A percentile compares a stretch with the other conserved stretches of the same genome.
Evolutionary conservation across 306 rosid species (phyloP).

Genomic region (Ormosia semicastrata): DNA sequence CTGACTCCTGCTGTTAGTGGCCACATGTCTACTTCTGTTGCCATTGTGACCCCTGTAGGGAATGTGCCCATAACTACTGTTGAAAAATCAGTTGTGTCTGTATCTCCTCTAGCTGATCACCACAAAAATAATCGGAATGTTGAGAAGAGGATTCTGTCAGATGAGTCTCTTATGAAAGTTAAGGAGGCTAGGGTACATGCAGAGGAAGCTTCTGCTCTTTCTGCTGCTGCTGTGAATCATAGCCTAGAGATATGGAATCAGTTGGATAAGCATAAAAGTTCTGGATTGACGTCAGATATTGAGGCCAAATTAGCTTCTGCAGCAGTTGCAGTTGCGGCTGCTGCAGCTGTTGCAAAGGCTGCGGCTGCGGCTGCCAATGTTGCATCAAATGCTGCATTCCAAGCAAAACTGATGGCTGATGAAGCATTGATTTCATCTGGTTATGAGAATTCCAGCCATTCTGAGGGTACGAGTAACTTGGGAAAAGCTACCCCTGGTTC

Average conservation of each 20-base stretch:
- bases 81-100: slow-evolving; percentile 46
- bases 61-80: slow-evolving; percentile 44
- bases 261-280: slow-evolving; percentile 68
- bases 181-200: slow-evolving; percentile 85
- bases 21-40: slow-evolving; percentile 44
- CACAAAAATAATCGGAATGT: slow-evolving; percentile 48
- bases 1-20: slow-evolving; percentile 41
- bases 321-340: slow-evolving; percentile 86
- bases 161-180: slow-evolving; percentile 73
- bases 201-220: slow-evolving; percentile 79
- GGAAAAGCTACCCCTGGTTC: slow-evolving; percentile 71
- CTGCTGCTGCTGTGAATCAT: slow-evolving; percentile 82
- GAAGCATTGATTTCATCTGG: slow-evolving; percentile 63
- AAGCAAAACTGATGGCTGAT: slow-evolving; percentile 95
- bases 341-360: slow-evolving; percentile 95
- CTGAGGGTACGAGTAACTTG: slow-evolving; percentile 41
- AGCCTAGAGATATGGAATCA: slow-evolving; percentile 86
- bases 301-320: slow-evolving; percentile 90
- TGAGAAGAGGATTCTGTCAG: slow-evolving; percentile 57
- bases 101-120: slow-evolving; percentile 44
- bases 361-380: slow-evolving; percentile 98
- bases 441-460: slow-evolving; percentile 44
- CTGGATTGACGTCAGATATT: slow-evolving; percentile 65
- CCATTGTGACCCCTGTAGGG: slow-evolving; percentile 41
- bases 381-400: slow-evolving; percentile 92